Evolutionary conservation across 2,329 filamentous ascomycete species (phyloP).

Genomic region (Colletotrichum paranaense): DNA sequence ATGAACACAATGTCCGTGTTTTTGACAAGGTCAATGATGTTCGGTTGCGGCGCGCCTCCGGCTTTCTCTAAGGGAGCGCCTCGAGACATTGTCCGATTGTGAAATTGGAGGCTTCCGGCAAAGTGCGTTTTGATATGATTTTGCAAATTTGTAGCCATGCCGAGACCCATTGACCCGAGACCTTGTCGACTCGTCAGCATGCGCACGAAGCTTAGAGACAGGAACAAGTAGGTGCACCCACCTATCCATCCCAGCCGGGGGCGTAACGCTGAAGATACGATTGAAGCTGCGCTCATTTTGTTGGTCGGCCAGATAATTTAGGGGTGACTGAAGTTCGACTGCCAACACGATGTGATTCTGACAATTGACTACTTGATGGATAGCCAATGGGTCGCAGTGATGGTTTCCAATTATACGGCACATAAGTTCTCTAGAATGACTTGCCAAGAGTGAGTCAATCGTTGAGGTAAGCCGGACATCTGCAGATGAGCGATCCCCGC

Average conservation of each 20-base stretch:
- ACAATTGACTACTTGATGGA: not conserved
- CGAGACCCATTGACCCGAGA: conserved; percentile 62
- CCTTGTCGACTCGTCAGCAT: conserved; percentile 40
- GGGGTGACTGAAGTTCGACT: not conserved
- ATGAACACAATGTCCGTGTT: conserved; percentile 50
- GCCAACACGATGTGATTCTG: not conserved
- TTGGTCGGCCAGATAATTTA: not conserved
- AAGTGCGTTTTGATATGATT: conserved; percentile 45
- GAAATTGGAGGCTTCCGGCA: conserved; percentile 48
- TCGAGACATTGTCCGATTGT: conserved; percentile 60
- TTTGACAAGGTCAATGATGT: conserved; percentile 42
- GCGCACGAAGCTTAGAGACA: too few relatives aligned
- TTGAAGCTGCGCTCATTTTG: not conserved
- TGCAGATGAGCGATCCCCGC: not conserved
- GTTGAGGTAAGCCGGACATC: not conserved
- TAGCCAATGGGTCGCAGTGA: not conserved
- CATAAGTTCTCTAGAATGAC: not conserved
- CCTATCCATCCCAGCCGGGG: conserved; percentile 31
- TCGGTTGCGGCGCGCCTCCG: conserved; percentile 41
- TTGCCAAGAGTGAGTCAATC: conserved; percentile 6
- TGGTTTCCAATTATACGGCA: not conserved
- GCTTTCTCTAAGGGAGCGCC: conserved; percentile 46
- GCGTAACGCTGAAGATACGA: not conserved
- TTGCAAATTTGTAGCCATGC: conserved; percentile 62
- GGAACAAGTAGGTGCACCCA: too few relatives aligned